phyloP scores from a whole-genome alignment of 805 yeast genomes.

The Cyberlindnera suaveolens region DNA sequence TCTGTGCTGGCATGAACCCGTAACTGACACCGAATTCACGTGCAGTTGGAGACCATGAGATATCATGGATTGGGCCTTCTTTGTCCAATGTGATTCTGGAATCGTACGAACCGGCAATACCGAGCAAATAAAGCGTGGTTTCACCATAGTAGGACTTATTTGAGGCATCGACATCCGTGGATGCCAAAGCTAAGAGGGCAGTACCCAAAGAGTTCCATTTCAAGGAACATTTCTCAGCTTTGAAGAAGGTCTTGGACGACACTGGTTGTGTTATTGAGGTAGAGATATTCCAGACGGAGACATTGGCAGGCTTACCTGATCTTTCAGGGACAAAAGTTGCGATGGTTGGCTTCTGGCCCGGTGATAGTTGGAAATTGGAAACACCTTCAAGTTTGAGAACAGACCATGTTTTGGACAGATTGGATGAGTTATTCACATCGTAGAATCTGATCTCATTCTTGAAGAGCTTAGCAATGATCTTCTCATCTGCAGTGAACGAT shows the following conservation, averaged over 20 bases:
- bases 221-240: constrained; percentile 89
- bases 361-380: constrained; percentile 64
- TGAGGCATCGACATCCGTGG: constrained; percentile 91
- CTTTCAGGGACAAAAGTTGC: constrained; percentile 88
- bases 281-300: constrained; percentile 73
- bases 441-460: constrained; percentile 63
- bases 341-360: constrained; percentile 83
- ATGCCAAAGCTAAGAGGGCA: constrained; percentile 85
- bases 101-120: constrained; percentile 89
- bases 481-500: constrained; percentile 83
- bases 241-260: constrained; percentile 83
- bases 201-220: constrained; percentile 95
- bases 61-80: constrained; percentile 97
- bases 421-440: constrained; percentile 39
- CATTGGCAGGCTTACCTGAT: constrained; percentile 83
- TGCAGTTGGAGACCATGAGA: constrained; percentile 94
- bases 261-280: constrained; percentile 57
- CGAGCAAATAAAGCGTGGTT: constrained; percentile 82
- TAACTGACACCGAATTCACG: constrained; percentile 96
- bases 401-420: constrained; percentile 49
- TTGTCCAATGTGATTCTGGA: constrained; percentile 80
- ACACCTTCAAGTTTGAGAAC: constrained; percentile 50
- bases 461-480: constrained; percentile 54
- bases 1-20: constrained; percentile 96
- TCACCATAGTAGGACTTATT: constrained; percentile 97